Evolutionary conservation across 1,139 yeast genomes (phyloP), one percentile per base, ranked within the genome.

Genomic region (Sugiyamaella sp.): DNA sequence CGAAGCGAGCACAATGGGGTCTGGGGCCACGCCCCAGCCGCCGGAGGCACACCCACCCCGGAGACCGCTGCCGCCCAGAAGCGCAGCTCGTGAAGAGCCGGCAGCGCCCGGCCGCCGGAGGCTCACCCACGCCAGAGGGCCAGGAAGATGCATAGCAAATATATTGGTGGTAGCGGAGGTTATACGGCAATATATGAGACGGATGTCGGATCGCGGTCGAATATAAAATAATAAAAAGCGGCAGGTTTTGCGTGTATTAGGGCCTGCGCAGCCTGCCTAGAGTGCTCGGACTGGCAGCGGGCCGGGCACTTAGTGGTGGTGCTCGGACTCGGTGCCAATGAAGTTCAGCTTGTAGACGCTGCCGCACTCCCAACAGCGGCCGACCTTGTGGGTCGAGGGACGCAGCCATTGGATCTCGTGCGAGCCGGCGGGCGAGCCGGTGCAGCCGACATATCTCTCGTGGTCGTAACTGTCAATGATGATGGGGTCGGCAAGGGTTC

Each of bases 341-440:
- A 85, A 86, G 77, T 90, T 89, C 67, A 93, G 77, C 69, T 87
- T 84, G 81, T 86, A 91, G 65, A 90, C 96, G 65, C 91, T 86
- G 74, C 99, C 99, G 75, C 98, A 93, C 74, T 91, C 97, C 96
- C 97, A 89, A 80, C 98, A 95, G 84, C 99, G 90, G 64, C 89
- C 89, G 62, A 85, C 85, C 75, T 87, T 78, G 54, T 82, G 89
- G 63, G 80, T 82, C 65, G 91, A 86, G 66, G 96, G 96, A 76
- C 85, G 86, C 78, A 93, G 81, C 98, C 99, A 93, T 84, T 84
- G 84, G 64, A 89, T 84, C 67, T 82, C 84, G 78, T 91, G 98
- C 58, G 89, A 81, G 64, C 90, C 97, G 58, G 93, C 96, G 69
- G 95, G 96, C 66, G 89, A 83, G 71, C 99, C 99, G 64, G 95